Evolutionary conservation across 805 yeast species (phyloP).

Genomic region (Kuraishia ogatae): DNA sequence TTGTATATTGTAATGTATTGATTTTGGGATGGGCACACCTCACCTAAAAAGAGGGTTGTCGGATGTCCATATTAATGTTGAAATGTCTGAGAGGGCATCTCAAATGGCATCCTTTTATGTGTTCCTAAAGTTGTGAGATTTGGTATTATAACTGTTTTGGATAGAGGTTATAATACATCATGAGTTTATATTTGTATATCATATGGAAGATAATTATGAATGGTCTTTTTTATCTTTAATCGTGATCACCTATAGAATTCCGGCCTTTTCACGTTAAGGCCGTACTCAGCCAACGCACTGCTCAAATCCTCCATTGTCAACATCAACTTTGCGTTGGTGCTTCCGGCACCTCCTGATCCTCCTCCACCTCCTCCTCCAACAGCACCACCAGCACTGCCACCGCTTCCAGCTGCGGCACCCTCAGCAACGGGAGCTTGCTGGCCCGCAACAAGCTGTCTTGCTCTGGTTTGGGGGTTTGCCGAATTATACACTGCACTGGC

Average conservation of each 20-base stretch:
- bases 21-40: background rate
- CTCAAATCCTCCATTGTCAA: constrained; percentile 90
- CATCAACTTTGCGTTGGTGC: constrained; percentile 50
- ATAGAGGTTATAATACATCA: background rate
- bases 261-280: constrained; percentile 76
- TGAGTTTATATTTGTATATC: background rate
- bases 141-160: background rate
- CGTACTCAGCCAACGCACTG: constrained; percentile 84
- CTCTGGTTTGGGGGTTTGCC: constrained; percentile 78
- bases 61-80: no score
- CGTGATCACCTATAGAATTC: constrained; percentile 72
- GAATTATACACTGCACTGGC: constrained; percentile 79
- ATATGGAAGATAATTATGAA: background rate
- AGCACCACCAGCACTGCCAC: constrained; percentile 5
- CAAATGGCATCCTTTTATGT: no score
- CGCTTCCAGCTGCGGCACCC: constrained; percentile 4
- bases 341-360: constrained; percentile 6
- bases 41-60: background rate
- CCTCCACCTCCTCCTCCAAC: constrained; percentile 11
- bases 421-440: constrained; percentile 27
- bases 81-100: no score
- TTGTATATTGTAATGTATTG: background rate
- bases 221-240: background rate
- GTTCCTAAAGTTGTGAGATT: background rate
- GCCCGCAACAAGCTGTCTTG: constrained; percentile 67